Evolutionary conservation across 768 basidiomycete species (phyloP).

Genomic region (Artomyces pyxidatus): DNA sequence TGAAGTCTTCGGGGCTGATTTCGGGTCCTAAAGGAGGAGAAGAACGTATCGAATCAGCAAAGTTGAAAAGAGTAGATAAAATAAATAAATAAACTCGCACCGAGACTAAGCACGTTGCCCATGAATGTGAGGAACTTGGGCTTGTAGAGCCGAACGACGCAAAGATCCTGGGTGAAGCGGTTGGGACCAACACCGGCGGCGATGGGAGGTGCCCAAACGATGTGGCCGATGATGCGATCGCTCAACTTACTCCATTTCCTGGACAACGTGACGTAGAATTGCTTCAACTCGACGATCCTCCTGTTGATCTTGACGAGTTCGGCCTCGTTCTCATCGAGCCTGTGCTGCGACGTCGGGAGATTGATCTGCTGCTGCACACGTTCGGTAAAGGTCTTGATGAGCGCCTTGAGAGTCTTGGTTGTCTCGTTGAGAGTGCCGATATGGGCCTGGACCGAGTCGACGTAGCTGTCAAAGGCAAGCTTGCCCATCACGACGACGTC

Average conservation of each 20-base stretch:
- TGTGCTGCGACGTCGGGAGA: constrained; percentile 13
- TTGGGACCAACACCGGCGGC: constrained; percentile 14
- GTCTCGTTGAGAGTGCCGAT: constrained; percentile 18
- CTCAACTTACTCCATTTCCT: constrained; percentile 19
- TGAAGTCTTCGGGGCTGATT: constrained; percentile 7
- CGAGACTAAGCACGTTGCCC: constrained; percentile 21
- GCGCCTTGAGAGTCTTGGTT: constrained; percentile 13
- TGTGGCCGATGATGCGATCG: constrained; percentile 21
- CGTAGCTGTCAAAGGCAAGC: constrained; percentile 18
- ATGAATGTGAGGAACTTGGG: constrained; percentile 17
- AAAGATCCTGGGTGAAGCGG: constrained; percentile 18
- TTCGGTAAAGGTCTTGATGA: constrained; percentile 5
- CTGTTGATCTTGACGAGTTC: constrained; percentile 15
- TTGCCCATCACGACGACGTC: constrained; percentile 23
- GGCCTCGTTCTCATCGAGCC: constrained; percentile 14
- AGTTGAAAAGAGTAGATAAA: constrained; percentile 9
- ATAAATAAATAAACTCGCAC: constrained; percentile 14
- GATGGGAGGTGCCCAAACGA: constrained; percentile 23
- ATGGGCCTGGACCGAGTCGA: constrained; percentile 19
- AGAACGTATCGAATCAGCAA: constrained; percentile 11
- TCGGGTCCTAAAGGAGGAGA: constrained; percentile 15
- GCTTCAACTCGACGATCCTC: constrained; percentile 19
- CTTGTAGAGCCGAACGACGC: constrained; percentile 23
- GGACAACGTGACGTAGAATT: constrained; percentile 17
- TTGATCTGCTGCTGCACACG: constrained; percentile 15